These are phyloP conservation scores for Sordariomycetes sp. DNA, from an alignment of 2,329 filamentous ascomycete genomes.

Conservation along the genomic window DNA sequence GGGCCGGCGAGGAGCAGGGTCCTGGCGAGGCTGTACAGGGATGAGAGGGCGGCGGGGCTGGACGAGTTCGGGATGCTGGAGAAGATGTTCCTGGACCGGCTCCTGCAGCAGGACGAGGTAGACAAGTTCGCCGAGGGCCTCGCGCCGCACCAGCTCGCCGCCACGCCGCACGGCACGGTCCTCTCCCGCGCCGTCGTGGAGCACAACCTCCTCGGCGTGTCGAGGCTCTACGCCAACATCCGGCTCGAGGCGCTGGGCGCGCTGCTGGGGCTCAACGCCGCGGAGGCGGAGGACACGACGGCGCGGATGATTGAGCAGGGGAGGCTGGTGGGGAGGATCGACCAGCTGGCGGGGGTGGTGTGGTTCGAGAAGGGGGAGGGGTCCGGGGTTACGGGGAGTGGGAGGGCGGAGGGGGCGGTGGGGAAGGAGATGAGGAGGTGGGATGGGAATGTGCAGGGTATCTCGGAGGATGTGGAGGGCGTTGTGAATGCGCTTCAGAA, in stretches of 20 bases:
- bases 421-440: slow-evolving; percentile 68
- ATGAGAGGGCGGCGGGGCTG: slow-evolving; percentile 65
- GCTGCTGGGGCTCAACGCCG: slow-evolving; percentile 64
- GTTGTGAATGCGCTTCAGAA: slow-evolving; percentile 70
- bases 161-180: slow-evolving; percentile 84
- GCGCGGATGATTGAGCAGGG: slow-evolving; percentile 95
- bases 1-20: slow-evolving; percentile 72
- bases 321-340: slow-evolving; percentile 74
- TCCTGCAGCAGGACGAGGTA: slow-evolving; percentile 73
- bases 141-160: slow-evolving; percentile 78
- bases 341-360: slow-evolving; percentile 82
- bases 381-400: slow-evolving; percentile 53
- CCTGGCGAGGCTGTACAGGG: slow-evolving; percentile 80
- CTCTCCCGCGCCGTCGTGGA: slow-evolving; percentile 88
- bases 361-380: slow-evolving; percentile 71
- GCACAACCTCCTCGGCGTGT: slow-evolving; percentile 85
- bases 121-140: slow-evolving; percentile 71
- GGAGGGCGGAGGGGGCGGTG: slow-evolving; percentile 47
- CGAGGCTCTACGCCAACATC: slow-evolving; percentile 67
- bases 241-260: slow-evolving; percentile 60
- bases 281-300: slow-evolving; percentile 81
- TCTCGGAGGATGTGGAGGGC: slow-evolving; percentile 83
- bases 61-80: slow-evolving; percentile 81
- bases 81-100: slow-evolving; percentile 90
- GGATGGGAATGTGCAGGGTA: slow-evolving; percentile 76